Evolutionary conservation across 306 rosid genomes (phyloP).

Genomic region (Dicorynia guianensis): DNA sequence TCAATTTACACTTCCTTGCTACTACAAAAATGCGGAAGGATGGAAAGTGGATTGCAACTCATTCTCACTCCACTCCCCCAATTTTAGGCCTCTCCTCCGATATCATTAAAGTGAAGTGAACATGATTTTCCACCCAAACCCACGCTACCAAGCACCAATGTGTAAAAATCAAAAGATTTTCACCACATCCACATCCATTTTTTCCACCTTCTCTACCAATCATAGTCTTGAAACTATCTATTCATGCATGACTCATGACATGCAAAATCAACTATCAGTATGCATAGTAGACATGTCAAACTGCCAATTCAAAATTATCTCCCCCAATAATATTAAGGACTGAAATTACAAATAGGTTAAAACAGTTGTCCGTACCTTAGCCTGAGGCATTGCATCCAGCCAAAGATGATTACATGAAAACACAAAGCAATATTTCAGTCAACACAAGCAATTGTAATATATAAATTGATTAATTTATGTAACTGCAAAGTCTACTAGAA

Average conservation of each 20-base stretch:
- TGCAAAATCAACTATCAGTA: slow-evolving; percentile 32
- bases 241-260: slow-evolving; percentile 20
- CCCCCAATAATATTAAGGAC: slow-evolving; percentile 24
- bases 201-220: too few species aligned
- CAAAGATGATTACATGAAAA: slow-evolving; percentile 54
- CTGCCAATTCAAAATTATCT: slow-evolving; percentile 16
- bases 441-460: slow-evolving; percentile 28
- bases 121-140: background rate
- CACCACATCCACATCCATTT: too few species aligned
- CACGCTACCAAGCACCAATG: background rate
- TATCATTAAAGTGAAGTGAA: background rate
- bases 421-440: slow-evolving; percentile 47
- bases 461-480: slow-evolving; percentile 35
- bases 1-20: background rate
- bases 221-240: background rate
- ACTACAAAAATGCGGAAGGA: background rate
- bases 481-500: slow-evolving; percentile 12
- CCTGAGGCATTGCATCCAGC: slow-evolving; percentile 59
- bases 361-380: slow-evolving; percentile 66
- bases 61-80: background rate
- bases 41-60: background rate
- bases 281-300: background rate
- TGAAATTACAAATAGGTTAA: slow-evolving; percentile 13
- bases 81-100: background rate
- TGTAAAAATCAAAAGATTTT: too few species aligned